Conservation (phyloP, 1,284 basidiomycete genomes). For the Irpex rosettiformis region DNA sequence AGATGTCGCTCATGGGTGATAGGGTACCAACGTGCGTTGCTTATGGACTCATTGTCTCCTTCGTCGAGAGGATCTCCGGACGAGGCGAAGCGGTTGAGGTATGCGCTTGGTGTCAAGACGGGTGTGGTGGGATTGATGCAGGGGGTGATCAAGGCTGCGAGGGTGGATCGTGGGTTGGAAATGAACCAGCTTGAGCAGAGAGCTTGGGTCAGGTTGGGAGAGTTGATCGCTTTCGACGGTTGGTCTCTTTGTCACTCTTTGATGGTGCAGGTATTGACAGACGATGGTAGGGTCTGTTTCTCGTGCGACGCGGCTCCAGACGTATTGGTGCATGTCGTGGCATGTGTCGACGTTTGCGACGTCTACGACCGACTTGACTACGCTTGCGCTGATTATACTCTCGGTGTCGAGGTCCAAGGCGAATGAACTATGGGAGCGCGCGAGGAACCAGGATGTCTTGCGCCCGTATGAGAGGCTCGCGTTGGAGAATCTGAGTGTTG, state of each 20-base stretch:
- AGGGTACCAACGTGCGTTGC: conserved; percentile 24
- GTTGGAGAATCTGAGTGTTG: conserved; percentile 45
- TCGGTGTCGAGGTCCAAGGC: conserved; percentile 38
- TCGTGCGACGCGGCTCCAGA: conserved; percentile 41
- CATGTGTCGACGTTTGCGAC: conserved; percentile 36
- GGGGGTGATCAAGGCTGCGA: conserved; percentile 28
- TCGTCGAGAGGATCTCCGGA: conserved; percentile 31
- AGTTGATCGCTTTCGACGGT: conserved; percentile 45
- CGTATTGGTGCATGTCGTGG: conserved; percentile 47
- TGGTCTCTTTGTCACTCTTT: not conserved
- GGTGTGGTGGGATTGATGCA: conserved; percentile 39
- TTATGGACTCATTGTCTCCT: conserved; percentile 32
- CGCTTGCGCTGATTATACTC: conserved; percentile 52
- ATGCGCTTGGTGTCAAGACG: conserved; percentile 38
- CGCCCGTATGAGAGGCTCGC: conserved; percentile 53
- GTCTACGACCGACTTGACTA: conserved; percentile 48
- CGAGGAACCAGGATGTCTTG: conserved; percentile 29
- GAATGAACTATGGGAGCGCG: conserved; percentile 28
- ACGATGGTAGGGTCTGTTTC: conserved; percentile 31
- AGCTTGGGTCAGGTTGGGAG: conserved; percentile 52
- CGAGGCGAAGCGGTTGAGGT: conserved; percentile 36
- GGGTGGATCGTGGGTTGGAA: conserved; percentile 33
- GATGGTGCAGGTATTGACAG: conserved; percentile 3
- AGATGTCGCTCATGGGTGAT: not conserved
- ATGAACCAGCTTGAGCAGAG: conserved; percentile 43